Evolutionary conservation across 345 rosid species (phyloP).

Genomic region (Eutrema yunnanense): DNA sequence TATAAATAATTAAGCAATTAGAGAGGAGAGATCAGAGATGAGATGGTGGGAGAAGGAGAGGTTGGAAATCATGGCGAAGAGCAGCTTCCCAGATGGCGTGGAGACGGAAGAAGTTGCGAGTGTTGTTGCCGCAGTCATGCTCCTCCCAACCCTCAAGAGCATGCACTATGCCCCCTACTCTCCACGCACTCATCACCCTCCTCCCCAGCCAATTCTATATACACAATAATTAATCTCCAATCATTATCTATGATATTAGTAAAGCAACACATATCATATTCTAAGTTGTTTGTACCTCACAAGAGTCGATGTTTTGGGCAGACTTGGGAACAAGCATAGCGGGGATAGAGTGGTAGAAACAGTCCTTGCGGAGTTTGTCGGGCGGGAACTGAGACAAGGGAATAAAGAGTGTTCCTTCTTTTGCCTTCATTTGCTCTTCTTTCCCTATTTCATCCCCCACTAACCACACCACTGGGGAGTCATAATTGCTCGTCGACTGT

Average conservation of each 20-base stretch:
- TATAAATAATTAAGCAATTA: too few relatives aligned
- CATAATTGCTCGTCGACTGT: background rate
- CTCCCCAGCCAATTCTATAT: constrained; percentile 45
- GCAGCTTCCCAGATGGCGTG: constrained; percentile 42
- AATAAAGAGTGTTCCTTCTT: constrained; percentile 45
- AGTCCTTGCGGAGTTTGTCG: constrained; percentile 35
- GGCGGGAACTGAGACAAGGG: constrained; percentile 45
- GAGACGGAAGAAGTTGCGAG: constrained; percentile 8
- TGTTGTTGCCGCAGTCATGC: constrained; percentile 39
- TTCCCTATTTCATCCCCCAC: constrained; percentile 43
- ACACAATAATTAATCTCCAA: too few relatives aligned
- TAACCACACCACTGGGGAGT: constrained; percentile 37
- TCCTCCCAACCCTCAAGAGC: constrained; percentile 44
- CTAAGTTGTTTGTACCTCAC: constrained; percentile 35
- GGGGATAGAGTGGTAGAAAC: constrained; percentile 50
- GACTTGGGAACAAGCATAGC: constrained; percentile 45
- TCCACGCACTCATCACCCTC: constrained; percentile 44
- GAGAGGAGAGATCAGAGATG: background rate
- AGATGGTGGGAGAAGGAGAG: constrained; percentile 20
- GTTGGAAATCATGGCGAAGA: constrained; percentile 44
- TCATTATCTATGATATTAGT: too few relatives aligned
- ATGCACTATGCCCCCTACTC: constrained; percentile 43
- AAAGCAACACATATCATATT: background rate
- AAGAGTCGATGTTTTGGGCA: constrained; percentile 41
- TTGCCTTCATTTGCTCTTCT: constrained; percentile 40